Evolutionary conservation across 345 rosid species (phyloP).

Genomic region (Dovyalis caffra): DNA sequence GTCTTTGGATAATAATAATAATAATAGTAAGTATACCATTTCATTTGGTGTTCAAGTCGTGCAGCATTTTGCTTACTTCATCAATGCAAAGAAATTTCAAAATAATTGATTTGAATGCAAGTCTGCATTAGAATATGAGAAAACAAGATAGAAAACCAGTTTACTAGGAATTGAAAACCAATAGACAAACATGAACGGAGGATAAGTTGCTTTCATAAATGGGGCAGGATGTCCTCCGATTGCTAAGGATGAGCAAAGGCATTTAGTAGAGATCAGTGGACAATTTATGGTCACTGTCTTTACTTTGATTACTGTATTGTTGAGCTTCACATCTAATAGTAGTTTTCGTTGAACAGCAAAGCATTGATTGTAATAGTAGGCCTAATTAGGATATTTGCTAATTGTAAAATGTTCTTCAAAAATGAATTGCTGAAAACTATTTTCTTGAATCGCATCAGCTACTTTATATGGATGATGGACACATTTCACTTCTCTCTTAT

Average conservation of each 20-base stretch:
- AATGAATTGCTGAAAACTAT: not conserved
- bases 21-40: not conserved
- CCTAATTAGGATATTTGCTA: not conserved
- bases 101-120: slow-evolving; percentile 2
- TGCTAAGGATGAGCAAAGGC: not conserved
- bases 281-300: not conserved
- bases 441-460: not conserved
- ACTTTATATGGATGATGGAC: not conserved
- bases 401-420: not conserved
- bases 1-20: not conserved
- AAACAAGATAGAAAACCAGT: not conserved
- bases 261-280: not conserved
- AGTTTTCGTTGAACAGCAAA: not conserved
- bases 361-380: not conserved
- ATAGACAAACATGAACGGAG: not conserved
- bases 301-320: not conserved
- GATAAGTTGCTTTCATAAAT: not conserved
- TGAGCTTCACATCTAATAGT: not conserved
- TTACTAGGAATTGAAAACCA: not conserved
- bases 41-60: not conserved
- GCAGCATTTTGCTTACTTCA: not conserved
- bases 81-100: not conserved
- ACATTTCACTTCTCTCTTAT: not conserved
- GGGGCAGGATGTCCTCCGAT: not conserved
- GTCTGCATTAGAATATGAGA: not conserved